phyloP scores from a whole-genome alignment of 768 basidiomycete species.

The Lenzites betulinus region DNA sequence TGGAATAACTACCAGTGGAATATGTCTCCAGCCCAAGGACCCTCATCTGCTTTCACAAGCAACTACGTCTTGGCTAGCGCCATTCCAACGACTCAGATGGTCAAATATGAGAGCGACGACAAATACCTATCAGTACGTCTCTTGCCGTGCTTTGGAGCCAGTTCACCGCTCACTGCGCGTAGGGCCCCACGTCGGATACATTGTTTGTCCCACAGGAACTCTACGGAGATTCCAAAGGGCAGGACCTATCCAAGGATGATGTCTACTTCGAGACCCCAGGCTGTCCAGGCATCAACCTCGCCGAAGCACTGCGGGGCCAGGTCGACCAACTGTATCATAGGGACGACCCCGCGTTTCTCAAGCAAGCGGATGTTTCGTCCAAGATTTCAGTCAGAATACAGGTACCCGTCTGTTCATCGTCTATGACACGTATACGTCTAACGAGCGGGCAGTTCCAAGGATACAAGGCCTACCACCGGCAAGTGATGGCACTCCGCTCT shows the following conservation, averaged over 20 bases:
- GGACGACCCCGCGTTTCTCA: neutral
- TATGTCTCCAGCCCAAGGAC: neutral
- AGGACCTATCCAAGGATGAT: neutral
- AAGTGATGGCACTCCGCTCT: slow-evolving; percentile 5
- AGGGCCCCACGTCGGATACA: no score
- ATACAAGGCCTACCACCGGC: neutral
- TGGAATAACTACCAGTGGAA: neutral
- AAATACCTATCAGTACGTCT: neutral
- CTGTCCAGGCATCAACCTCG: neutral
- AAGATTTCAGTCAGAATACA: slow-evolving; percentile 10
- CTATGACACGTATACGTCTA: neutral
- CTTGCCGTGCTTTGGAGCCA: no score
- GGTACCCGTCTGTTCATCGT: neutral
- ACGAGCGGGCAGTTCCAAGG: neutral
- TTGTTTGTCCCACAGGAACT: neutral
- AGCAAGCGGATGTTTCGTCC: neutral
- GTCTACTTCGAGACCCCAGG: neutral
- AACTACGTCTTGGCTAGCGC: neutral
- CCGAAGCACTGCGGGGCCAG: neutral
- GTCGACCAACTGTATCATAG: neutral
- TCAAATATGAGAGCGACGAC: neutral
- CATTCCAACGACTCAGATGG: neutral
- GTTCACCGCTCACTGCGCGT: neutral
- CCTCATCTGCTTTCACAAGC: neutral
- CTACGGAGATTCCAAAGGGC: neutral